Evolutionary conservation across 2,329 filamentous ascomycete species (phyloP).

Genomic region (Penicillium sp.): DNA sequence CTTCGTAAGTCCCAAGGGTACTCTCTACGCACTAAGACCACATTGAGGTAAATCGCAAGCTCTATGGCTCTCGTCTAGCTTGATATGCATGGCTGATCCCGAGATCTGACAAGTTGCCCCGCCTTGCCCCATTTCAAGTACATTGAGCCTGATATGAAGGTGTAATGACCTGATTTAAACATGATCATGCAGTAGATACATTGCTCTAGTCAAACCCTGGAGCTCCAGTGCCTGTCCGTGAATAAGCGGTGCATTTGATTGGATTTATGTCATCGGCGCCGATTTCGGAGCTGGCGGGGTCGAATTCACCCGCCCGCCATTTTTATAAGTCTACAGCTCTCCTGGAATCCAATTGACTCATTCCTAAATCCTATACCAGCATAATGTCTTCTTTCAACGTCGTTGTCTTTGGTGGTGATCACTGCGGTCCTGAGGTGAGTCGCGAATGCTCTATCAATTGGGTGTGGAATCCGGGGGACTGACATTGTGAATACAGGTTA

Average conservation of each 20-base stretch:
- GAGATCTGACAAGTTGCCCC: too few species aligned
- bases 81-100: too few species aligned
- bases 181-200: background rate
- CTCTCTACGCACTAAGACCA: too few species aligned
- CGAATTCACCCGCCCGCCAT: conserved; percentile 24
- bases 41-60: too few species aligned
- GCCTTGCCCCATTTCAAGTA: too few species aligned
- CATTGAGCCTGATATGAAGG: too few species aligned
- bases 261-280: conserved; percentile 18
- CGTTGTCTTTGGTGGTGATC: conserved; percentile 80
- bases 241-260: conserved; percentile 10
- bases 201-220: background rate
- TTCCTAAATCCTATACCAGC: conserved; percentile 6
- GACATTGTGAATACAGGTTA: conserved; percentile 58
- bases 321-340: conserved; percentile 21
- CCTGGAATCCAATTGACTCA: conserved; percentile 19
- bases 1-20: too few species aligned
- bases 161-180: too few species aligned
- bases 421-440: conserved; percentile 80
- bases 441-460: background rate
- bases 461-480: conserved; percentile 2
- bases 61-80: too few species aligned
- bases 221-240: background rate
- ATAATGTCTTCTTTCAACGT: conserved; percentile 73
- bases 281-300: conserved; percentile 30